Conservation (phyloP, 306 rosid genomes). For the Pterocarpus macrocarpus region DNA sequence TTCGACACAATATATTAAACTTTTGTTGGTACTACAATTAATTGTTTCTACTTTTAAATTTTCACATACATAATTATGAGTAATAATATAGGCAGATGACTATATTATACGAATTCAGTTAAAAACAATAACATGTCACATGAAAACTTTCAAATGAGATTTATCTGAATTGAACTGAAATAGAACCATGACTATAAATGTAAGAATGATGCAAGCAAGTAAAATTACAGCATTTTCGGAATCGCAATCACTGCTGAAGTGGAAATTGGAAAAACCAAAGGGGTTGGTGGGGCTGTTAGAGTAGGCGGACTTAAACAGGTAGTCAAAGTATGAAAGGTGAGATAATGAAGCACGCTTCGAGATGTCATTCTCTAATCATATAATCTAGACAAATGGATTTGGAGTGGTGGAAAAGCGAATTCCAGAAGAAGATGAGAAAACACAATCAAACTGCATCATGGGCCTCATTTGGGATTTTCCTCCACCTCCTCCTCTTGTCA, state of each 20-base stretch:
- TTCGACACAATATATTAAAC: too few species aligned
- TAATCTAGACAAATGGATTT: neutral
- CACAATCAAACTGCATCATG: neutral
- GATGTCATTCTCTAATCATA: conserved; percentile 27
- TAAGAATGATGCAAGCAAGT: neutral
- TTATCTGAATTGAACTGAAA: neutral
- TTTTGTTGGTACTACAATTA: too few species aligned
- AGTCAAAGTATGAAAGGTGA: neutral
- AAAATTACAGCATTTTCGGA: neutral
- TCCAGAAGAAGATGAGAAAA: conserved; percentile 13
- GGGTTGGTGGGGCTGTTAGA: conserved; percentile 14
- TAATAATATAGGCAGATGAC: neutral
- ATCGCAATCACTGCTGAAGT: neutral
- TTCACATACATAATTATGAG: neutral
- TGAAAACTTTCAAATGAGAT: neutral
- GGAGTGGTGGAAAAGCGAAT: neutral
- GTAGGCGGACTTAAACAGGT: neutral
- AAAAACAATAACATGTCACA: neutral
- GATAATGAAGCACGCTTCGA: conserved; percentile 3
- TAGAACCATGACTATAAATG: neutral
- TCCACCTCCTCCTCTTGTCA: conserved; percentile 17
- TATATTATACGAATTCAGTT: neutral
- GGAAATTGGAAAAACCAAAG: neutral
- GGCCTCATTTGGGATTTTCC: neutral
- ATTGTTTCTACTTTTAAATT: neutral